phyloP scores from a whole-genome alignment of 2,329 filamentous ascomycete species.

The Chrysoporthe cubensis region DNA sequence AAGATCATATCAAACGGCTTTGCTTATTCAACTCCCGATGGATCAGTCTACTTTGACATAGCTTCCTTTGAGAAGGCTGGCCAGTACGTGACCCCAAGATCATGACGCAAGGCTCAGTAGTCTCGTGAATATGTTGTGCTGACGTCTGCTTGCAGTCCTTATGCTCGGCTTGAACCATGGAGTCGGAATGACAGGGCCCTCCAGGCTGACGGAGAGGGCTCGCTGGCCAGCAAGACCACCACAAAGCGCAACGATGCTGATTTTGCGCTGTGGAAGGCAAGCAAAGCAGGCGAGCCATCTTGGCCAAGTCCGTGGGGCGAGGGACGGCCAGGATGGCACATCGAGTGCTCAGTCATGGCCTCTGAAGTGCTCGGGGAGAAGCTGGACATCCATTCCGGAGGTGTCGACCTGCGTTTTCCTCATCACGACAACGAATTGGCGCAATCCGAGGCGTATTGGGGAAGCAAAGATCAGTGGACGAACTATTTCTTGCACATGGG shows the following conservation, averaged over 20 bases:
- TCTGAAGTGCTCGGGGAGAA: conserved; percentile 81
- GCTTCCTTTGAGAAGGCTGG: conserved; percentile 80
- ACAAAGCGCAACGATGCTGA: conserved; percentile 79
- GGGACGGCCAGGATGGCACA: conserved; percentile 93
- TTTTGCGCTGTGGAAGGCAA: conserved; percentile 93
- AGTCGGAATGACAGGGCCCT: conserved; percentile 82
- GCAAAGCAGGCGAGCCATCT: conserved; percentile 87
- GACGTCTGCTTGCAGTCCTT: conserved; percentile 48
- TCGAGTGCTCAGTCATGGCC: conserved; percentile 96
- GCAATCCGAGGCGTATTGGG: conserved; percentile 72
- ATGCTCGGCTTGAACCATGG: conserved; percentile 84
- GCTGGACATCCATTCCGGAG: conserved; percentile 90
- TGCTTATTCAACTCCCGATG: conserved; percentile 74
- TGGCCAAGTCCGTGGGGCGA: conserved; percentile 89
- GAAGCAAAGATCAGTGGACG: conserved; percentile 69
- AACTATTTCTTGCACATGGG: conserved; percentile 96
- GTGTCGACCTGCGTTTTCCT: conserved; percentile 87
- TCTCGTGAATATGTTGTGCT: neutral
- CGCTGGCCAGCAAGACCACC: conserved; percentile 64
- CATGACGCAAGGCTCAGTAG: too few species aligned
- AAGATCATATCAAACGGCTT: conserved; percentile 84
- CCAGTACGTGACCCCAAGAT: conserved; percentile 49
- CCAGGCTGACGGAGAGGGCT: conserved; percentile 87
- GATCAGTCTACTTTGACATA: conserved; percentile 95
- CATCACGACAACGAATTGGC: conserved; percentile 91